Evolutionary conservation across 2,329 filamentous ascomycete genomes (phyloP).

Genomic region (Penicillium vulpinum): DNA sequence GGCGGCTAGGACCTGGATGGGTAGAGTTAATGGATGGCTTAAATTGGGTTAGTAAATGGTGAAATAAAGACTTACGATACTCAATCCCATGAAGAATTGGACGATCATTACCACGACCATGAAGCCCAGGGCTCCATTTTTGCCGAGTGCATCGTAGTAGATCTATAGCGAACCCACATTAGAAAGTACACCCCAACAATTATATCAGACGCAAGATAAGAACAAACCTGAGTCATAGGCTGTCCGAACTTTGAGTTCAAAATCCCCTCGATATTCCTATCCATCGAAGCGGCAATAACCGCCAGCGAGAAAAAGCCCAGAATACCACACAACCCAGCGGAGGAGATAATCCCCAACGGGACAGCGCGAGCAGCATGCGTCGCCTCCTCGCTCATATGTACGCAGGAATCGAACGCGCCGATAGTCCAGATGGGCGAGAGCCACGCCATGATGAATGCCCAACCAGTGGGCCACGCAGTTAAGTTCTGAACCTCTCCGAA

Average conservation of each 20-base stretch:
- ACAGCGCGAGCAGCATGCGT: constrained; percentile 61
- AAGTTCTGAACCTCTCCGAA: constrained; percentile 59
- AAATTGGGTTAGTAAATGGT: neutral
- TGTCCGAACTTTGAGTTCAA: constrained; percentile 56
- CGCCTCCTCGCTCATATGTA: constrained; percentile 63
- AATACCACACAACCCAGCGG: constrained; percentile 36
- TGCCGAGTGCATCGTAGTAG: constrained; percentile 62
- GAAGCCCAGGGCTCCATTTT: constrained; percentile 58
- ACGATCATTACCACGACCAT: constrained; percentile 62
- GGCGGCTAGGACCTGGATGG: constrained; percentile 50
- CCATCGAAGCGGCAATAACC: constrained; percentile 60
- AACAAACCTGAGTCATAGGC: constrained; percentile 53
- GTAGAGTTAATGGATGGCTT: constrained; percentile 7
- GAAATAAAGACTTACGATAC: constrained; percentile 39
- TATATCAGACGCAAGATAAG: neutral
- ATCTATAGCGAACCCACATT: constrained; percentile 41
- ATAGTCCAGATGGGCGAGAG: constrained; percentile 63
- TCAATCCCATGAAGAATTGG: constrained; percentile 63
- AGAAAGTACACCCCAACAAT: neutral
- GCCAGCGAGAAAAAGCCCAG: constrained; percentile 60
- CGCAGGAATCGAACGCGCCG: constrained; percentile 57
- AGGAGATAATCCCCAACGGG: constrained; percentile 35
- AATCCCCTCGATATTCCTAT: constrained; percentile 52
- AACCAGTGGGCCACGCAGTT: constrained; percentile 59
- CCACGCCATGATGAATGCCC: constrained; percentile 63